Evolutionary conservation across 768 basidiomycete species (phyloP).

Genomic region (Naganishia randhawae): DNA sequence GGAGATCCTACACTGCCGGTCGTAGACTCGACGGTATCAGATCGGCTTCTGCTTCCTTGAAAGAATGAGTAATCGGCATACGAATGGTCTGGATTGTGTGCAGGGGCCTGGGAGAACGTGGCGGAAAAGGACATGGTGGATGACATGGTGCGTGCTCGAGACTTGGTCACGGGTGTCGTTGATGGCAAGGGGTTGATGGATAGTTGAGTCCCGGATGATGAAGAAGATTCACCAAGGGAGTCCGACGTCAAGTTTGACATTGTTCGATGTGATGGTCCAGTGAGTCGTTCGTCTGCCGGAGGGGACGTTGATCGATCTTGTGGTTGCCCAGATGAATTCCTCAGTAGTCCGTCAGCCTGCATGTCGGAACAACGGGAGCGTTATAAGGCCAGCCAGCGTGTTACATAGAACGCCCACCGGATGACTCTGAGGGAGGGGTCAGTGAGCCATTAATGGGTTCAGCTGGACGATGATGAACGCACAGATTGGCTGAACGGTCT

Average conservation of each 20-base stretch:
- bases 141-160: slow-evolving; percentile 15
- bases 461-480: neutral
- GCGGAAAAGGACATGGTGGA: slow-evolving; percentile 21
- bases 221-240: neutral
- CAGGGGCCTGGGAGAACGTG: neutral
- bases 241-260: neutral
- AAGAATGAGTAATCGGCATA: neutral
- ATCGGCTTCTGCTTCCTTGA: neutral
- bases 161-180: neutral
- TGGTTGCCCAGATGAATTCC: neutral
- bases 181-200: neutral
- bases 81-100: neutral
- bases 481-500: neutral
- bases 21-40: neutral
- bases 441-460: neutral
- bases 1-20: neutral
- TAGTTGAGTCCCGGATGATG: neutral
- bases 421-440: no score
- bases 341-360: neutral
- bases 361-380: no score
- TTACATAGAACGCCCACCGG: no score
- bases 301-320: neutral
- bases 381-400: no score
- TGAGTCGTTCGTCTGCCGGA: neutral
- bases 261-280: neutral